These are phyloP conservation scores for Solanum appendiculatum DNA, from an alignment of 257 asterid genomes.

Conservation along the genomic window DNA sequence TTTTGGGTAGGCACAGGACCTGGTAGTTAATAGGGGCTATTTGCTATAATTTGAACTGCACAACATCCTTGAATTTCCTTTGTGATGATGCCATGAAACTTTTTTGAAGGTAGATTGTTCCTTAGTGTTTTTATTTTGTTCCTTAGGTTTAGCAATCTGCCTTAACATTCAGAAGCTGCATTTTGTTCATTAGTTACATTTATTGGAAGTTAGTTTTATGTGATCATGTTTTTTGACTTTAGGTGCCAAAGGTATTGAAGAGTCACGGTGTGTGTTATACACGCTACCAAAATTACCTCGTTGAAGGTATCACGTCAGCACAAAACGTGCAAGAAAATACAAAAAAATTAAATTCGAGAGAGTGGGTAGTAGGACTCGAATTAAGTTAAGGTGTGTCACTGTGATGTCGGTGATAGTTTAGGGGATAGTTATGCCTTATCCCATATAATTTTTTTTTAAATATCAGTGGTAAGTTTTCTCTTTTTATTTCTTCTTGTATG, in stretches of 20 bases:
- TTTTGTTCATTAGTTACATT: background rate
- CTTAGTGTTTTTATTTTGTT: background rate
- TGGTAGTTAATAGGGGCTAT: background rate
- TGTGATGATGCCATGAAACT: background rate
- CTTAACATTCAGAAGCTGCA: background rate
- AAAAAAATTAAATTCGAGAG: too few relatives aligned
- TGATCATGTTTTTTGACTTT: constrained; percentile 2
- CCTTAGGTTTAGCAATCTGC: background rate
- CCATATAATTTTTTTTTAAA: too few relatives aligned
- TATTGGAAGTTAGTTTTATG: background rate
- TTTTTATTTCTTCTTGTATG: too few relatives aligned
- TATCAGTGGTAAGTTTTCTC: too few relatives aligned
- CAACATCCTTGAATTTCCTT: background rate
- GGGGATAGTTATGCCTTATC: too few relatives aligned
- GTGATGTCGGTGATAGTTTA: too few relatives aligned
- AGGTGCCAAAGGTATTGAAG: constrained; percentile 22
- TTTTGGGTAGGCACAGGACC: background rate
- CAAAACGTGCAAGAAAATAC: too few relatives aligned
- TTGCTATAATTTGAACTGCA: background rate
- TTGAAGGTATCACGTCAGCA: too few relatives aligned
- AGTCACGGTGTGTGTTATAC: too few relatives aligned
- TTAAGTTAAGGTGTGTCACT: too few relatives aligned
- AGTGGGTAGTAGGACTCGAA: too few relatives aligned
- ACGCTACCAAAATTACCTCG: too few relatives aligned
- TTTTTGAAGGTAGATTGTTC: background rate